phyloP scores from a whole-genome alignment of 2,329 filamentous ascomycete species.

The Paraconiothyrium sp. region DNA sequence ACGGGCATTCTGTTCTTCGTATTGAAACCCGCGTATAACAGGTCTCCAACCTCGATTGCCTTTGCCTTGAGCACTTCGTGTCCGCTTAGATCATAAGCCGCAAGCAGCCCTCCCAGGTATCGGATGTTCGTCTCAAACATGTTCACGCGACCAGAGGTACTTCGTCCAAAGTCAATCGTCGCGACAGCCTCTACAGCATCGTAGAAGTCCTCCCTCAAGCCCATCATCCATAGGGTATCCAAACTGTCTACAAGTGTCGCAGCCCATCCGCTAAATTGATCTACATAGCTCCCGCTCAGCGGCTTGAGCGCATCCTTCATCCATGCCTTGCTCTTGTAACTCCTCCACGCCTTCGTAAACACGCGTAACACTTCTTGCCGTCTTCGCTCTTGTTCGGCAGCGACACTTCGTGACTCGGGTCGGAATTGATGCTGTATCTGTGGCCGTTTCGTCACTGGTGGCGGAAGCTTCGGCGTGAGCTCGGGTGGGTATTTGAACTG shows the following conservation, averaged over 20 bases:
- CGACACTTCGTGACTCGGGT: constrained; percentile 27
- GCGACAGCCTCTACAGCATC: constrained; percentile 75
- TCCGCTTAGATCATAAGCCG: constrained; percentile 85
- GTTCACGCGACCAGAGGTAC: constrained; percentile 74
- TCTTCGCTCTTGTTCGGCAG: constrained; percentile 36
- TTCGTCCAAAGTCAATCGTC: constrained; percentile 84
- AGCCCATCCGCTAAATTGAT: constrained; percentile 73
- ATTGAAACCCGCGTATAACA: constrained; percentile 84
- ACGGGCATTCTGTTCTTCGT: constrained; percentile 93
- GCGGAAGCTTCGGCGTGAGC: constrained; percentile 39
- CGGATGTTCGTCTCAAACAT: constrained; percentile 92
- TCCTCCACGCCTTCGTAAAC: constrained; percentile 59
- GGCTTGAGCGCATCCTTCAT: constrained; percentile 70
- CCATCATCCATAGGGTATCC: constrained; percentile 90
- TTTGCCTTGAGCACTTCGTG: constrained; percentile 77
- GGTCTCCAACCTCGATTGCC: constrained; percentile 78
- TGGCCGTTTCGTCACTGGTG: constrained; percentile 39
- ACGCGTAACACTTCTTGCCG: constrained; percentile 40
- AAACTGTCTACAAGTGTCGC: constrained; percentile 70
- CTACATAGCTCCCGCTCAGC: constrained; percentile 60
- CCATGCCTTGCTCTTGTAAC: constrained; percentile 72
- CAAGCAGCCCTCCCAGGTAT: constrained; percentile 84
- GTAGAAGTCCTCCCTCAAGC: constrained; percentile 78
- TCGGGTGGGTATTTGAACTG: constrained; percentile 39
- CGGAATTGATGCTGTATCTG: constrained; percentile 45